These are phyloP conservation scores for Erysimum pusillum DNA, from an alignment of 441 rosid species.

Conservation along the genomic window DNA sequence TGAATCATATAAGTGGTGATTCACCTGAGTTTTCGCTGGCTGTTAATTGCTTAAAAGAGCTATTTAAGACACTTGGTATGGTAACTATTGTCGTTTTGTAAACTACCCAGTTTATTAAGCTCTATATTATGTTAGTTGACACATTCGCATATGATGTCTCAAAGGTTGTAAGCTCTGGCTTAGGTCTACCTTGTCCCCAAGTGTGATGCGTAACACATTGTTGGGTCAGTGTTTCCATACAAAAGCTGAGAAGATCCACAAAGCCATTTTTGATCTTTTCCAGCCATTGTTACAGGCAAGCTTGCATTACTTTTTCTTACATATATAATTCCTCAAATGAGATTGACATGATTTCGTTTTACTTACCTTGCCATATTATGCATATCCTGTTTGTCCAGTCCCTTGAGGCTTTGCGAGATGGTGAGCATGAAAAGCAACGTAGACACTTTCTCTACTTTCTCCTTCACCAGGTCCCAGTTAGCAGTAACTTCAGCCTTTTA, in stretches of 20 bases:
- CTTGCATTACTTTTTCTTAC: slow-evolving; percentile 36
- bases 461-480: slow-evolving; percentile 94
- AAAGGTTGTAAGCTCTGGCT: slow-evolving; percentile 99
- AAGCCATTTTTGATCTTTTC: slow-evolving; percentile 97
- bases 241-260: slow-evolving; percentile 91
- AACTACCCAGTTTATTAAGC: slow-evolving; percentile 20
- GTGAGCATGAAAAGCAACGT: slow-evolving; percentile 96
- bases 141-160: slow-evolving; percentile 43
- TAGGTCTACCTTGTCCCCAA: slow-evolving; percentile 95
- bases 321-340: slow-evolving; percentile 20
- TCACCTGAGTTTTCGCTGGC: slow-evolving; percentile 94
- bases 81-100: slow-evolving; percentile 35
- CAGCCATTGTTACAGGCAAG: slow-evolving; percentile 95
- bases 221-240: slow-evolving; percentile 99
- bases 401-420: slow-evolving; percentile 98
- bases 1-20: slow-evolving; percentile 92
- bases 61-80: slow-evolving; percentile 95
- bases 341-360: slow-evolving; percentile 24
- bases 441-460: slow-evolving; percentile 95
- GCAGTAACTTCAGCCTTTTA: slow-evolving; percentile 94
- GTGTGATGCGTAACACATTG: slow-evolving; percentile 97
- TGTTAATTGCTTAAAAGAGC: slow-evolving; percentile 88
- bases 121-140: slow-evolving; percentile 28
- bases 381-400: slow-evolving; percentile 64
- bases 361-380: slow-evolving; percentile 24